These are phyloP conservation scores for Scedosporium aurantiacum DNA, from an alignment of 2,329 filamentous ascomycete genomes.

Conservation along the genomic window DNA sequence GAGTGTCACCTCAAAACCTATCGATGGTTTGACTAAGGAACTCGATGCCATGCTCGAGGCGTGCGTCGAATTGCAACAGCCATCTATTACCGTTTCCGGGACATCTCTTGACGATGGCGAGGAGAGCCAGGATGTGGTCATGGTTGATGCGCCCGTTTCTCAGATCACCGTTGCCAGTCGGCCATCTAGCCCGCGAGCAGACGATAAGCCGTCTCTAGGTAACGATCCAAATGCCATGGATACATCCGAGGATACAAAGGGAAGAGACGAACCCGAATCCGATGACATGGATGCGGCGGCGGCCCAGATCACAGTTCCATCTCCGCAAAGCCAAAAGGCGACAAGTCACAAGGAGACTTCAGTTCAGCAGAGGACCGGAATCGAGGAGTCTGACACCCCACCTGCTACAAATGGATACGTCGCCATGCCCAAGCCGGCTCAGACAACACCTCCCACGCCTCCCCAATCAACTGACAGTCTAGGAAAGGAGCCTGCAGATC, in stretches of 20 bases:
- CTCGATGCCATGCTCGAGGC: constrained; percentile 63
- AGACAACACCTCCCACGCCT: constrained; percentile 49
- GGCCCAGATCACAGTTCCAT: not conserved
- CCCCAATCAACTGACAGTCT: constrained; percentile 53
- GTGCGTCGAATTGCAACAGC: constrained; percentile 45
- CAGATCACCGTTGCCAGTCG: constrained; percentile 5
- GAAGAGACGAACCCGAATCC: not conserved
- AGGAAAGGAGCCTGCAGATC: constrained; percentile 35
- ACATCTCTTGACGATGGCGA: not conserved
- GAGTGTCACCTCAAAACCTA: constrained; percentile 61
- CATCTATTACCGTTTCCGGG: constrained; percentile 2
- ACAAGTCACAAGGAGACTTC: not conserved
- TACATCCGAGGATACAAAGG: not conserved
- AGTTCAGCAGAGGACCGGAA: not conserved
- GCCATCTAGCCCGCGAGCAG: not conserved
- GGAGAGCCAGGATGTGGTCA: constrained; percentile 8
- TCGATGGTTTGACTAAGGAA: constrained; percentile 60
- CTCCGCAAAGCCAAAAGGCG: not conserved
- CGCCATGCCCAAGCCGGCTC: constrained; percentile 17
- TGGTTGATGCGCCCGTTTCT: constrained; percentile 7
- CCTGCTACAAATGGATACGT: constrained; percentile 38
- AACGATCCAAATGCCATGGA: not conserved
- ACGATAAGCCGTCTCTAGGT: constrained; percentile 10
- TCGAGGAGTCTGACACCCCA: constrained; percentile 25
- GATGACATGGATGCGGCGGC: not conserved